phyloP scores from a whole-genome alignment of 2,329 filamentous ascomycete genomes.

The Phyllosticta paracitricarpa region DNA sequence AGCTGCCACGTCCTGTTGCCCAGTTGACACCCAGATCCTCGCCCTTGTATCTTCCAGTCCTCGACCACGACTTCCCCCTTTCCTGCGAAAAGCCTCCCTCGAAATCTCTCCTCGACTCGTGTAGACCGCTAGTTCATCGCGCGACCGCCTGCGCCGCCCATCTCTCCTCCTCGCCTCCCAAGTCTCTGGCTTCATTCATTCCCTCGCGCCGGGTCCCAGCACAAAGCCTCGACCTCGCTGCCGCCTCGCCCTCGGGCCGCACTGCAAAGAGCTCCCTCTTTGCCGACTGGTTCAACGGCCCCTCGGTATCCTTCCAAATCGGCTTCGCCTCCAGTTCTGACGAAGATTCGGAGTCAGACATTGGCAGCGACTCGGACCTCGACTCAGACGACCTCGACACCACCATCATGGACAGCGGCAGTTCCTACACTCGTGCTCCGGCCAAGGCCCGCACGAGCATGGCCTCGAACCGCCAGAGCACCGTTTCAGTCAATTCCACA shows the following conservation, averaged over 20 bases:
- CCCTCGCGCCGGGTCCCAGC: conserved; percentile 18
- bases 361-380: conserved; percentile 21
- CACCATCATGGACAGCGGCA: background rate
- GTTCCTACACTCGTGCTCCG: background rate
- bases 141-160: conserved; percentile 20
- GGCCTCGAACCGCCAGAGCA: conserved; percentile 29
- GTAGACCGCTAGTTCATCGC: conserved; percentile 23
- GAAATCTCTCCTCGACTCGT: conserved; percentile 28
- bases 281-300: conserved; percentile 44
- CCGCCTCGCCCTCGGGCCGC: conserved; percentile 10
- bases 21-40: conserved; percentile 8
- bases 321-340: conserved; percentile 20
- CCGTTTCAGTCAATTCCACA: conserved; percentile 13
- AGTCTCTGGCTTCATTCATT: conserved; percentile 30
- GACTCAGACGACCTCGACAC: conserved; percentile 12
- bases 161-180: conserved; percentile 27
- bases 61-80: conserved; percentile 18
- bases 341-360: conserved; percentile 15
- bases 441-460: conserved; percentile 18
- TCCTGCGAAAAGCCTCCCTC: conserved; percentile 24
- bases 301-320: conserved; percentile 40
- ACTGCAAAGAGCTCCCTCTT: conserved; percentile 17
- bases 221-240: conserved; percentile 2
- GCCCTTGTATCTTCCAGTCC: conserved; percentile 9
- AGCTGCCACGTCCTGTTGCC: conserved; percentile 11